Base-by-base conservation (phyloP, 2,329 filamentous ascomycete genomes). In the Calonectria fujianensis region DNA sequence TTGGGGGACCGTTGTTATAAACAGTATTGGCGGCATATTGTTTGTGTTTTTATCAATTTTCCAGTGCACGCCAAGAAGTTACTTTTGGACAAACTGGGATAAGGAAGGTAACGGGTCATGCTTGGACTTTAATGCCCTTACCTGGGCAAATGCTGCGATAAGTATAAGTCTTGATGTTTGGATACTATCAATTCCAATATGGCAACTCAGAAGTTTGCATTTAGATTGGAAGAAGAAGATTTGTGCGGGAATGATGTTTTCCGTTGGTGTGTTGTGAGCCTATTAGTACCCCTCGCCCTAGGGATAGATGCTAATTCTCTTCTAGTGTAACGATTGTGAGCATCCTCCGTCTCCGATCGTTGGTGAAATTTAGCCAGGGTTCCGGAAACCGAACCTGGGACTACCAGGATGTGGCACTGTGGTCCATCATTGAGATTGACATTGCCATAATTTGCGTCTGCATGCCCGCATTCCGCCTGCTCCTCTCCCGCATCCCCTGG, bases 371-470 rank as follows among this genome's bases (percentile, higher is more conserved):
- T 39, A 41, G 50, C 11, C 27, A 39, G 5, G 16, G 54, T 24
- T 54, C 65, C 9, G 16, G 39, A 24, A 68, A 68, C 54, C 50
- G 35, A 13, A 68, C 65, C 7, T 68, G 65, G 65, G 65, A 68
- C 18, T 68, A 54, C 11, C n/a, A 54, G 24, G 48, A 54, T n/a
- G 18, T 52, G 39, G 65, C 48, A 9, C 35, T 68, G 18, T 68
- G 50, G 50, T 68, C 65, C 1, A 68, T 52, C n/a, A 54, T 68
- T 14, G 65, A 68, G 35, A 68, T 68, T 27, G 48, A 68, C 16
- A 35, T 68, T 45, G 65, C 48, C 10, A 68, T 68, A n/a, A 45
- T 68, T 57, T 68, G 65, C 35, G 35, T 41, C 50, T 68, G 50
- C 24, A 54, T 68, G 65, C 65, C 65, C 4, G 27, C 65, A n/a